A percentile compares a stretch with the other conserved stretches of the same genome.
These are phyloP conservation scores for Macadamia tetraphylla DNA, from an alignment of 164 flowering plant species.

Conservation along the genomic window DNA sequence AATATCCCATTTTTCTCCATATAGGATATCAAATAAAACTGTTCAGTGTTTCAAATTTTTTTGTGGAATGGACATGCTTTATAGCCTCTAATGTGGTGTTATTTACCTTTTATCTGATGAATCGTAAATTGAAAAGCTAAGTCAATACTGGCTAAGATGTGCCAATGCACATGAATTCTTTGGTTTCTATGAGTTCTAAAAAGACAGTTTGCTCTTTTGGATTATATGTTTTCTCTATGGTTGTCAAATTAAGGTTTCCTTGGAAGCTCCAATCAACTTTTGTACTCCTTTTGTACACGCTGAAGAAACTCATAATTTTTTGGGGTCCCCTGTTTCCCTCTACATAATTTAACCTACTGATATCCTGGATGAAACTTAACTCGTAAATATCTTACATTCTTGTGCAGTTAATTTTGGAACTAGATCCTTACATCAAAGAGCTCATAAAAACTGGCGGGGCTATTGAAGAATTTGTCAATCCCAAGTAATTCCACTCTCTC, in stretches of 20 bases:
- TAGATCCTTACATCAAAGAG: constrained; percentile 81
- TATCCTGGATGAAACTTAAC: constrained; percentile 4
- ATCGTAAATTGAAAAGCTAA: no score
- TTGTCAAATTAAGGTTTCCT: no score
- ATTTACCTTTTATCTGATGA: no score
- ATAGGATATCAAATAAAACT: neutral
- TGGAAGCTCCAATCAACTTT: no score
- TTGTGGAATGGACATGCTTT: neutral
- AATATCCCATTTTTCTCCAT: neutral
- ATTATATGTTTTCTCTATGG: no score
- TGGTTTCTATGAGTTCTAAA: no score
- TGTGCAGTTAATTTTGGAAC: constrained; percentile 80
- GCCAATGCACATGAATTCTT: no score
- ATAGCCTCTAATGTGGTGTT: no score
- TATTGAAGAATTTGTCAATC: constrained; percentile 94
- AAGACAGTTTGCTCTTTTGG: no score
- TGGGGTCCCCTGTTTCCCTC: neutral
- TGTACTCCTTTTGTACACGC: no score
- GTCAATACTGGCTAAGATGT: no score
- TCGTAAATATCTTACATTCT: neutral
- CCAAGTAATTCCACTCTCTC: constrained; percentile 54
- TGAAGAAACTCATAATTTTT: neutral
- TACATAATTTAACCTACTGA: neutral
- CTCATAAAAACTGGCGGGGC: constrained; percentile 80
- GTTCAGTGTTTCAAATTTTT: neutral